Evolutionary conservation across 2,329 filamentous ascomycete genomes (phyloP).

Genomic region (Colletotrichum australisinense): DNA sequence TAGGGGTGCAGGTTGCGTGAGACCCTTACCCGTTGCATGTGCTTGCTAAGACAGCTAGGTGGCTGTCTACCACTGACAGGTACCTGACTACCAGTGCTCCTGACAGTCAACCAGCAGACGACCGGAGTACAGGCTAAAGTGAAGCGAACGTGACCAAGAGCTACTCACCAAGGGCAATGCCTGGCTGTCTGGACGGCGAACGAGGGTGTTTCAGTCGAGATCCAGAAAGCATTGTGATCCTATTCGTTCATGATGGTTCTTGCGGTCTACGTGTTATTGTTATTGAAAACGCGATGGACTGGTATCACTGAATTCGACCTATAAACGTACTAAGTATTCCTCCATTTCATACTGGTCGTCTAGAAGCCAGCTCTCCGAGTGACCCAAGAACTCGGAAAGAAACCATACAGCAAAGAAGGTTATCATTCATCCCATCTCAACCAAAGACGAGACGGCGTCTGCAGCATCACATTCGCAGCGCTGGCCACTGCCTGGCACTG

Average conservation of each 20-base stretch:
- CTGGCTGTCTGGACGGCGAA: constrained; percentile 6
- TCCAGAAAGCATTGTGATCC: neutral
- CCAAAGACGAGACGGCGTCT: constrained; percentile 31
- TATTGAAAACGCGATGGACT: neutral
- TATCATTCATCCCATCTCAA: constrained; percentile 21
- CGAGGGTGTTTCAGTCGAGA: constrained; percentile 13
- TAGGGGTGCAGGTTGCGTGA: constrained; percentile 19
- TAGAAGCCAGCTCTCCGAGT: neutral
- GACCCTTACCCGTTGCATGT: constrained; percentile 23
- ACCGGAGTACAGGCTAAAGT: neutral
- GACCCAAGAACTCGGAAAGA: neutral
- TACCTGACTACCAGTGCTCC: neutral
- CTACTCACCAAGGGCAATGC: constrained; percentile 16
- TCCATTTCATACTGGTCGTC: neutral
- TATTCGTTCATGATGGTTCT: constrained; percentile 5
- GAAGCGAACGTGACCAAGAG: constrained; percentile 5
- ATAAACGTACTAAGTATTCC: neutral
- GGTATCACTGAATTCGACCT: neutral
- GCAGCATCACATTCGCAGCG: constrained; percentile 23
- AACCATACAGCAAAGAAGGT: constrained; percentile 3
- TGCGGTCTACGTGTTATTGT: constrained; percentile 15
- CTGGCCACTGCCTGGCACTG: constrained; percentile 21
- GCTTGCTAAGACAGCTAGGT: constrained; percentile 17
- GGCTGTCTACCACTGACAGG: constrained; percentile 6
- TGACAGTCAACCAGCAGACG: neutral